Conservation (phyloP, 805 yeast genomes). For the Metschnikowia baotianmanensis region DNA sequence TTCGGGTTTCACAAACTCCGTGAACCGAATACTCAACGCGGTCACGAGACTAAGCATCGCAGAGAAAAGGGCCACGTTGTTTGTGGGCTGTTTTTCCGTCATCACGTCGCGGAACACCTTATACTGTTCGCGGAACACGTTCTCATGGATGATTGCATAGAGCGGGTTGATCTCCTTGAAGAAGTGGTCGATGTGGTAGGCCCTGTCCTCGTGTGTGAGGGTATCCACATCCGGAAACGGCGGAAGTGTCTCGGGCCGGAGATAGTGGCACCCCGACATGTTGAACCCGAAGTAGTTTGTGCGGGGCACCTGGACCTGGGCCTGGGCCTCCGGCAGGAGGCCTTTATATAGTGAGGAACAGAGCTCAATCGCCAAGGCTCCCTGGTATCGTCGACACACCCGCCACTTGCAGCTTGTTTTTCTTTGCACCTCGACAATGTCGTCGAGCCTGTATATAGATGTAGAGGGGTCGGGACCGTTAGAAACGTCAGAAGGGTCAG, state of each 20-base stretch:
- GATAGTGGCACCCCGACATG: constrained; percentile 55
- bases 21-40: constrained; percentile 51
- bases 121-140: constrained; percentile 51
- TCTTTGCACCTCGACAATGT: constrained; percentile 16
- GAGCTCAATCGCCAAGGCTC: constrained; percentile 33
- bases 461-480: neutral
- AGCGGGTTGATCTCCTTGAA: constrained; percentile 52
- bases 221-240: constrained; percentile 26
- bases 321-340: constrained; percentile 32
- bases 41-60: constrained; percentile 50
- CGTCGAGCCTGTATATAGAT: constrained; percentile 12
- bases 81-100: constrained; percentile 21
- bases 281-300: constrained; percentile 67
- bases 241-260: constrained; percentile 35
- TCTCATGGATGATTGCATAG: constrained; percentile 51
- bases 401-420: constrained; percentile 43
- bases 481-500: no score
- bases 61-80: constrained; percentile 46
- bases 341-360: constrained; percentile 32
- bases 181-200: constrained; percentile 36
- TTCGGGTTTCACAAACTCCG: constrained; percentile 35
- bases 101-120: constrained; percentile 20
- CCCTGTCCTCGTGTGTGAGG: constrained; percentile 4
- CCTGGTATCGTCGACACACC: constrained; percentile 46
- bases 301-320: constrained; percentile 46